Base-by-base conservation (phyloP, 305 asterid species). In the Euphrasia arctica region DNA sequence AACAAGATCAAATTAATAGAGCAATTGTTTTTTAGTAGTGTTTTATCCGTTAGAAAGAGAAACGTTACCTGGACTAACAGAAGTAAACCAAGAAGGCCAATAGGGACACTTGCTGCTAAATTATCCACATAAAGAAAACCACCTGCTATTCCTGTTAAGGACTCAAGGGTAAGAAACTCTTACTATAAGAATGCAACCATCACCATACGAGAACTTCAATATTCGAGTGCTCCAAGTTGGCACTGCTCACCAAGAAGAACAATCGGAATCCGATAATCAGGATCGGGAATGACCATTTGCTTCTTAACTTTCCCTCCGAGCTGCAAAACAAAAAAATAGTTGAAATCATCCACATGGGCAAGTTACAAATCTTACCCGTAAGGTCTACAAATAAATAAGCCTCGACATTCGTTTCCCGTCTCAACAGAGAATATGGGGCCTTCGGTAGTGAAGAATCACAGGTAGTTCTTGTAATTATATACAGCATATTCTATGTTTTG, bases 51-150 rank as follows among this genome's bases (percentile, higher is more conserved):
- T 18, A 18, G 22, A 18, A 18, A 18, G 42, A 4, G 3, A 57
- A 1, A 25, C 11, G 31, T 15, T 69, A 87, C 95, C 97, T 92
- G 98, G 52, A 89, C 82, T 67, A 92, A 77, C 18, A 89, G 82
- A 55, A 92, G 97, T 58, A 89, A 70, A 31, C 98, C 98, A 55
- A 92, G 95, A 65, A 89, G 93, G 70, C 95, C 96, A 63, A 74
- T 9, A 45, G 98, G 98, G 61, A 70, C 95, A 9, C 97, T 97
- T 67, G 95, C 95, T 36, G 75, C 74, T 68, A 85, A 41, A 72
- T 89, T 89, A 73, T 92, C 84, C 7, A 72, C 79, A 78, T 84
- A 90, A 47, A 65, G 78, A 42, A 84, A 82, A 64, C 81, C 90
- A 66, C 97, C 97, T 32, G 91, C 81, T 45, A 68, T 43, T 58